Base-by-base conservation (phyloP, 768 basidiomycete species). In the Boletellus emodensis region DNA sequence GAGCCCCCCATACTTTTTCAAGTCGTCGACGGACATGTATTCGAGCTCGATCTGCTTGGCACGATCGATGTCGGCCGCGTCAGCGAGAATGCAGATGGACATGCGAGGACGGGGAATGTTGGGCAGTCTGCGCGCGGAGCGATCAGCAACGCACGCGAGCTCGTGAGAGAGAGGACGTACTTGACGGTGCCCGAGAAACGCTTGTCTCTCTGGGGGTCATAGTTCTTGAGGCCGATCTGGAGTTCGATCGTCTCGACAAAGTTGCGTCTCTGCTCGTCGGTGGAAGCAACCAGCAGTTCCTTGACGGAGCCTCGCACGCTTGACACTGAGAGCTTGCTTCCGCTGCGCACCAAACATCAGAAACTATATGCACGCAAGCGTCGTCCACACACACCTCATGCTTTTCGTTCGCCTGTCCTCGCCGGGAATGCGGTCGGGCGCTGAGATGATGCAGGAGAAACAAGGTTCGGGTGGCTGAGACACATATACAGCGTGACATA, bases 161-260 rank as follows among this genome's bases (percentile, higher is more conserved):
- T 28, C 6, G 28, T 28, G 28, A 28, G 28, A 6, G 28, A 28
- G 28, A 6, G 6, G 28, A 20, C 6, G 2, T 58, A 94, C 94
- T 94, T 95, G 75, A 95, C 92, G 44, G 93, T 96, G 66, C 93
- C 93, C 58, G 92, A 94, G 90, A 99, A 98, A 92, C 96, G 96
- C 81, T 98, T 99, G 75, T 99, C 96, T 58, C 96, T 81, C 84
- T 98, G 96, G 62, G 96, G 95, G 73, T 99, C 94, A 78, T 96
- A 96, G 83, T 96, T 96, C 80, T 95, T 96, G 66, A 96, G 82
- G 61, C 94, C 94, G 62, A 96, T 90, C 72, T 95, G 93, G 61
- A 96, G 81, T 72, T 96, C 94, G 67, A 95, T 85, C 51, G 94
- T 96, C 81, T 95, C 93, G 56, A 94, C 83, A 69, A 94, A 95